Evolutionary conservation across 257 asterid species (phyloP), one percentile per base, ranked within the genome.

Genomic region (Solanum sejunctum): DNA sequence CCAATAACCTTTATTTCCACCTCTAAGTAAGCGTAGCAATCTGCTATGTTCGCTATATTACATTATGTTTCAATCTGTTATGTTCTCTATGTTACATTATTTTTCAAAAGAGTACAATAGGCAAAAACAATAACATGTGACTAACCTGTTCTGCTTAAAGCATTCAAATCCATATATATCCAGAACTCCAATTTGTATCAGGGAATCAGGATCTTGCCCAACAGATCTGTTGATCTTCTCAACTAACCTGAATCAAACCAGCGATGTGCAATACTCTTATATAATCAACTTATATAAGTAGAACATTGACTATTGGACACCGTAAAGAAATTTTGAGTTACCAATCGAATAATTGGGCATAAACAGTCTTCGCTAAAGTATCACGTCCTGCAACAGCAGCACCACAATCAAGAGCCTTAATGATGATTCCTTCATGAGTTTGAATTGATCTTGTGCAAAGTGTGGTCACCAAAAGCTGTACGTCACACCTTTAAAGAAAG

Each of bases 101-200:
- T 36, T 77, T 78, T 26, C 63, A 72, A 51, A 52, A 26, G 17
- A 52, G 26, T 49, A 77, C 43, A 75, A 75, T 47, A 47, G 15
- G 81, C 60, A 75, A 75, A 75, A 49, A 75, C 49, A 21, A 5
- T 32, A 55, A 45, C 80, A 85, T 39, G 43, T 49, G 63, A 64
- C 64, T 49, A 69, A 94, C 99, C 99, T 97, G 91, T 97, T 97
- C 80, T 87, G 88, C 90, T 90, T 95, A 87, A 97, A 97, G 93
- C 98, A 94, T 86, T 97, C 99, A 91, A 97, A 97, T 84, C 99
- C 99, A 90, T 97, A 97, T 49, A 97, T 97, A 89, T 97, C 99
- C 89, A 97, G 88, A 81, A 97, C 99, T 83, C 99, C 99, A 87
- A 97, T 93, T 87, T 92, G 97, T 43, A 94, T 90, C 93, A 85